phyloP scores from a whole-genome alignment of 2,329 filamentous ascomycete genomes.

The Arthrocladium fulminans region DNA sequence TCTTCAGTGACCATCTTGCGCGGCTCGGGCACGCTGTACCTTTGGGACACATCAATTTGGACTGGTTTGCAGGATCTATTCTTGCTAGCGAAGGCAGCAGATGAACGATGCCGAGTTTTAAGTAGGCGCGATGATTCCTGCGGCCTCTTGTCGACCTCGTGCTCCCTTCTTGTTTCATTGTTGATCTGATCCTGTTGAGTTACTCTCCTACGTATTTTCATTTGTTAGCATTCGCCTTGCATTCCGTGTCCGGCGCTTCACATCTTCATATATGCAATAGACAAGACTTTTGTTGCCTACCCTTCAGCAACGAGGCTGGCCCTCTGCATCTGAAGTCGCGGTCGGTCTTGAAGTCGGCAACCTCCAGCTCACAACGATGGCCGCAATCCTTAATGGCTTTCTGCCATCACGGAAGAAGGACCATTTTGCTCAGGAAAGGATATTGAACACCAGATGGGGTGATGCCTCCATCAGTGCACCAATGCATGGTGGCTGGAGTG shows the following conservation, averaged over 20 bases:
- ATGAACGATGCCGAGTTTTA: background rate
- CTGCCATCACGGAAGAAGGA: conserved; percentile 5
- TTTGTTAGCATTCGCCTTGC: background rate
- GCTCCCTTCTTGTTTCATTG: conserved; percentile 4
- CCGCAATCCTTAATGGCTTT: conserved; percentile 7
- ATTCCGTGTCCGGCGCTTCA: background rate
- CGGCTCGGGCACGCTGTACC: background rate
- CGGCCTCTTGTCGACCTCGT: background rate
- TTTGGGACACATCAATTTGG: background rate
- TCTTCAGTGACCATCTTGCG: background rate
- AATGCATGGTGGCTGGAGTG: conserved; percentile 34
- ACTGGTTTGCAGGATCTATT: background rate
- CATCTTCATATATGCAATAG: conserved; percentile 5
- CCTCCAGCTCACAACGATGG: background rate
- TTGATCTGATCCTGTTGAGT: background rate
- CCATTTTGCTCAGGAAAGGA: background rate
- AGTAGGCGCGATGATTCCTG: background rate
- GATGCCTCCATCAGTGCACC: conserved; percentile 34
- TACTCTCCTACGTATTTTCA: background rate
- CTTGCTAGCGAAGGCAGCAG: background rate
- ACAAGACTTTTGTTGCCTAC: background rate
- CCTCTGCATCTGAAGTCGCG: background rate
- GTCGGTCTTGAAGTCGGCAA: background rate
- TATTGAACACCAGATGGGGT: conserved; percentile 33
- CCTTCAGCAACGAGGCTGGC: conserved; percentile 1